Evolutionary conservation across 371 early-diverging fungal species (phyloP), one percentile per base, ranked within the genome.

Genomic region (Apophysomyces sp.): DNA sequence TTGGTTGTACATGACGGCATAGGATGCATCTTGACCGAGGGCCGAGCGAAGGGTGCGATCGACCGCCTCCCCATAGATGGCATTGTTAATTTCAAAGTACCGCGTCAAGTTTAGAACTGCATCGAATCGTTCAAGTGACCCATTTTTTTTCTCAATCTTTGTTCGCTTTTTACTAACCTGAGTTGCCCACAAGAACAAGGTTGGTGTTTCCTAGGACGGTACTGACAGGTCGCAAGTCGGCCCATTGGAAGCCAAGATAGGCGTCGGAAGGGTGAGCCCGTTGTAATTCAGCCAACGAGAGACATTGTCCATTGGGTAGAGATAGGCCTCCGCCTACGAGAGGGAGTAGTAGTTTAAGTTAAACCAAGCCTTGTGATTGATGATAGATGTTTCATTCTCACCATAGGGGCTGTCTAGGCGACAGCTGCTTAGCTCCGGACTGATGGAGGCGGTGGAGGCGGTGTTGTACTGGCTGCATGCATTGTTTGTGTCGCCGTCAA

Each of bases 171-270:
- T 31, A 13, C 60, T 63, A 79, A 86, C 86, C 78, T 52, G 73
- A 76, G 37, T 83, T 83, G 24, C 83, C 83, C 27, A 82, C 75
- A 26, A 82, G 65, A 18, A 74, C 57, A 15, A 86, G 60, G 40
- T 72, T 65, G 18, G 67, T 53, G 15, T 68, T 56, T n/a, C 64
- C 67, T 13, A 69, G 55, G 4, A 61, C 68, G 16, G 62, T 63
- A 9, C 62, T 60, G 7, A 54, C 52, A 30, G 67, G 66, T 36
- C 71, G 61, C 54, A 80, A 57, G 63, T 80, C 80, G 15, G 57
- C 68, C 80, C 80, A 80, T 39, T 71, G 69, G 61, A 72, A 80
- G n/a, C 74, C 74, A 32, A 77, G 55, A 8, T 63, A 63, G 11
- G 55, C 56, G 3, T 24, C 18, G 5, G 80, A 58, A 18, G 40